phyloP scores from a whole-genome alignment of 352 stramenopile genomes.

The Phytophthora megakarya region DNA sequence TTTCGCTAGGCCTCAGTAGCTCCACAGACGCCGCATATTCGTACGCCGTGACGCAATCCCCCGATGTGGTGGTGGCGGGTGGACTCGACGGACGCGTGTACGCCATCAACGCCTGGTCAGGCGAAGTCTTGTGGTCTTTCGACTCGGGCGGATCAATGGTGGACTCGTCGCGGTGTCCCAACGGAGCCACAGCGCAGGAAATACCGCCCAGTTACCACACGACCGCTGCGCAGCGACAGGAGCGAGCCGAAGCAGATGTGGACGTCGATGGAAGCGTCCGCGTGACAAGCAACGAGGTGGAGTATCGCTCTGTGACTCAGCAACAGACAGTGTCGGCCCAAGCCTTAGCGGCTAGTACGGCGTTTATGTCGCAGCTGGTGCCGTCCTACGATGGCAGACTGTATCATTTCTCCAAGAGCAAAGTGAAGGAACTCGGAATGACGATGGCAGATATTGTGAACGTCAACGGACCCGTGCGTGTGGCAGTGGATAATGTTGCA shows the following conservation, averaged over 20 bases:
- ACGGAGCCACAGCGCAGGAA: slow-evolving; percentile 9
- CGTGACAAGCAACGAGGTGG: slow-evolving; percentile 15
- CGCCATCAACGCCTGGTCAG: slow-evolving; percentile 80
- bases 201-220: slow-evolving; percentile 24
- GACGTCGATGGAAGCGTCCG: slow-evolving; percentile 40
- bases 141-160: slow-evolving; percentile 86
- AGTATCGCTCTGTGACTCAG: slow-evolving; percentile 39
- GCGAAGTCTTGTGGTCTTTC: slow-evolving; percentile 79
- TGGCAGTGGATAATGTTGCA: slow-evolving; percentile 32
- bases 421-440: slow-evolving; percentile 74
- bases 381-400: slow-evolving; percentile 79
- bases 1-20: neutral
- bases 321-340: slow-evolving; percentile 26
- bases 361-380: slow-evolving; percentile 64
- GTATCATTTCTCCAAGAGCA: slow-evolving; percentile 69
- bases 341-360: slow-evolving; percentile 35
- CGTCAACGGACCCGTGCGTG: slow-evolving; percentile 68
- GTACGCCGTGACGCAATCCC: slow-evolving; percentile 21
- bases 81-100: slow-evolving; percentile 78
- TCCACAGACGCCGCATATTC: slow-evolving; percentile 14
- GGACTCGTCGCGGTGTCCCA: slow-evolving; percentile 56
- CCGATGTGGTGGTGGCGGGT: slow-evolving; percentile 71
- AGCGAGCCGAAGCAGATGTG: slow-evolving; percentile 17
- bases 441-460: slow-evolving; percentile 81
- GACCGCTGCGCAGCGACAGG: neutral